These are phyloP conservation scores for Geotrichum klebahnii DNA, from an alignment of 1,139 yeast genomes.

Conservation along the genomic window DNA sequence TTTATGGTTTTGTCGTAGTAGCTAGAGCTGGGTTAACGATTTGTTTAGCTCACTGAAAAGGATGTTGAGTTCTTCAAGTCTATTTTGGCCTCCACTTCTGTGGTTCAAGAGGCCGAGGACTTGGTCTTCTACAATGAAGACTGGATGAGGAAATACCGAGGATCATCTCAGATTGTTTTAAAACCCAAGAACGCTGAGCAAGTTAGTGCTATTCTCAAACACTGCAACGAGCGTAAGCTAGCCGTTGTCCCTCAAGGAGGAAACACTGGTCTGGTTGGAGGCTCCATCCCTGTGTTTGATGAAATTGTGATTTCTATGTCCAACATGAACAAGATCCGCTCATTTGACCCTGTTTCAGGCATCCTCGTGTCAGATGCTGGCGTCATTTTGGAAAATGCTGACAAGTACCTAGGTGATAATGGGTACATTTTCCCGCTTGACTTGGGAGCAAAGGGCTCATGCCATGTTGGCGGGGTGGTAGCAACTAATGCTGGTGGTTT, in stretches of 20 bases:
- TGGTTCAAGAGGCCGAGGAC: slow-evolving; percentile 48
- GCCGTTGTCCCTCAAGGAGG: slow-evolving; percentile 98
- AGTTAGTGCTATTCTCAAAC: slow-evolving; percentile 68
- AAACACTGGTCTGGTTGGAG: slow-evolving; percentile 94
- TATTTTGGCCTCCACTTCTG: slow-evolving; percentile 50
- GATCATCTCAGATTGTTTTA: slow-evolving; percentile 75
- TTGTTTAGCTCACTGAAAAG: slow-evolving; percentile 44
- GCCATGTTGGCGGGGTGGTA: slow-evolving; percentile 92
- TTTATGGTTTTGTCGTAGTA: slow-evolving; percentile 34
- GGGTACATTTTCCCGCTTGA: slow-evolving; percentile 93
- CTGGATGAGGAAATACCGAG: slow-evolving; percentile 93
- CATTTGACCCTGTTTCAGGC: slow-evolving; percentile 80
- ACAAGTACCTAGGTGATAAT: slow-evolving; percentile 66
- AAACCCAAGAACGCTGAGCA: slow-evolving; percentile 83
- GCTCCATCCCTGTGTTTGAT: slow-evolving; percentile 88
- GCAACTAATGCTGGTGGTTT: slow-evolving; percentile 97
- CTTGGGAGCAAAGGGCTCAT: slow-evolving; percentile 94
- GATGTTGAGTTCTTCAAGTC: slow-evolving; percentile 63
- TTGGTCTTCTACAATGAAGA: slow-evolving; percentile 77
- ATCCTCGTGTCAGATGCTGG: slow-evolving; percentile 89
- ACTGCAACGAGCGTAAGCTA: slow-evolving; percentile 71
- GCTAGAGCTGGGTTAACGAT: no score
- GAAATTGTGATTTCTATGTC: slow-evolving; percentile 73
- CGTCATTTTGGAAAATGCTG: slow-evolving; percentile 80
- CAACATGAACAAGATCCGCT: slow-evolving; percentile 70